A percentile compares a stretch with the other conserved stretches of the same genome.
These are phyloP conservation scores for Coprinopsis strossmayeri DNA, from an alignment of 768 basidiomycete species.

Conservation along the genomic window DNA sequence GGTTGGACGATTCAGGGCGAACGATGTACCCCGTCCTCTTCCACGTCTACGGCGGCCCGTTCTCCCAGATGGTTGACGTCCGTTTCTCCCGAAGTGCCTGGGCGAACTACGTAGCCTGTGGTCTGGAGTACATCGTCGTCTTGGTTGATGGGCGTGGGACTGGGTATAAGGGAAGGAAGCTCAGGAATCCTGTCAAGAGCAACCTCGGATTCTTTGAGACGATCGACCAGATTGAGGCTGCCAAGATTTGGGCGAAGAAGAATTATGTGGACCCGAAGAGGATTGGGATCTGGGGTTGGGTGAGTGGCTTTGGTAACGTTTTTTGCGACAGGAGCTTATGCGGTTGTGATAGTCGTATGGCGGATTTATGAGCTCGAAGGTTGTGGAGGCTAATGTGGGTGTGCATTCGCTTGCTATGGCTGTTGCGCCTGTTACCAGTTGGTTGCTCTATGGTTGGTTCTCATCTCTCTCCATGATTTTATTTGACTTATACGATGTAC, in stretches of 20 bases:
- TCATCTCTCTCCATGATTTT: no score
- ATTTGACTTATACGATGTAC: no score
- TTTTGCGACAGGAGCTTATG: slow-evolving; percentile 1
- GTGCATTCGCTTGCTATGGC: slow-evolving; percentile 90
- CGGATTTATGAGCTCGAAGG: slow-evolving; percentile 92
- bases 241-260: slow-evolving; percentile 82
- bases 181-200: slow-evolving; percentile 84
- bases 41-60: slow-evolving; percentile 90
- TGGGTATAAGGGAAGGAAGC: slow-evolving; percentile 77
- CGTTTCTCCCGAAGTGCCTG: slow-evolving; percentile 63
- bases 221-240: slow-evolving; percentile 83
- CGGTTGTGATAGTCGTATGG: slow-evolving; percentile 70
- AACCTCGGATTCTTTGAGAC: slow-evolving; percentile 89
- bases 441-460: slow-evolving; percentile 76
- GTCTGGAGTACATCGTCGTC: slow-evolving; percentile 79
- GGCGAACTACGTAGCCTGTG: slow-evolving; percentile 81
- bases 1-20: slow-evolving; percentile 91
- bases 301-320: slow-evolving; percentile 29
- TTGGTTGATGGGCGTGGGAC: slow-evolving; percentile 92
- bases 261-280: slow-evolving; percentile 82
- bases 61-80: slow-evolving; percentile 70
- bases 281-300: slow-evolving; percentile 99
- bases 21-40: slow-evolving; percentile 95
- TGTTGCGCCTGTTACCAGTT: slow-evolving; percentile 89
- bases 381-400: slow-evolving; percentile 84